phyloP scores from a whole-genome alignment of 495 filamentous ascomycete species.

The Choiromyces venosus region DNA sequence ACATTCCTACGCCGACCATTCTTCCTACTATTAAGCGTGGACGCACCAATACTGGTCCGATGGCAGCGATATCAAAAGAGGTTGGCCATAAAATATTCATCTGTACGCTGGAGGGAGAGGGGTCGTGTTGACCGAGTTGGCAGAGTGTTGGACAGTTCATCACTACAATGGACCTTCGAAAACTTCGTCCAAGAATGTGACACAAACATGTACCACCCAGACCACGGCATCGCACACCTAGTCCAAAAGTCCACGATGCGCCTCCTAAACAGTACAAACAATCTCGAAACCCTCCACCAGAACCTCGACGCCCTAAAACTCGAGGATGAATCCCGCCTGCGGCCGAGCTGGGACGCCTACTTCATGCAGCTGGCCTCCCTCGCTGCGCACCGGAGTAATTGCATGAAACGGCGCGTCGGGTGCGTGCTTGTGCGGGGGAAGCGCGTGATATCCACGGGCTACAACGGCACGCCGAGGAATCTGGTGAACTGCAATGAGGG shows the following conservation, averaged over 20 bases:
- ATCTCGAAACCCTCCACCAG: constrained; percentile 60
- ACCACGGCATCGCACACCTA: constrained; percentile 61
- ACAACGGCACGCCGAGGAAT: constrained; percentile 89
- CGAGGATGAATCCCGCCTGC: constrained; percentile 67
- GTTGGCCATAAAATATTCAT: constrained; percentile 39
- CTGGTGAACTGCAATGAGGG: constrained; percentile 87
- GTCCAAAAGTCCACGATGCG: constrained; percentile 74
- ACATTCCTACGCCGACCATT: constrained; percentile 72
- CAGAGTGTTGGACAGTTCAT: not conserved
- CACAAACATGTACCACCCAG: constrained; percentile 63
- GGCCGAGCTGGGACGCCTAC: constrained; percentile 95
- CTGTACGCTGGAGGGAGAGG: too few species aligned
- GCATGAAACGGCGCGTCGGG: constrained; percentile 95
- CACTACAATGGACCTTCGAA: constrained; percentile 56
- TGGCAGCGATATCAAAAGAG: constrained; percentile 66
- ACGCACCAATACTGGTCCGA: constrained; percentile 76
- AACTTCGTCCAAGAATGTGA: constrained; percentile 74
- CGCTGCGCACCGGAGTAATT: constrained; percentile 86
- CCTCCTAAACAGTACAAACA: constrained; percentile 74
- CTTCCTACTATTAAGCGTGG: constrained; percentile 86
- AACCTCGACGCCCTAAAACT: constrained; percentile 67
- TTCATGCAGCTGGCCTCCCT: constrained; percentile 94
- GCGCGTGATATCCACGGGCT: constrained; percentile 90
- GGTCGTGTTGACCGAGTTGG: not conserved
- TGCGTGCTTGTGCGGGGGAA: constrained; percentile 87